Evolutionary conservation across 176 grass and related monocot genomes (phyloP).

Genomic region (Carex cristatella): DNA sequence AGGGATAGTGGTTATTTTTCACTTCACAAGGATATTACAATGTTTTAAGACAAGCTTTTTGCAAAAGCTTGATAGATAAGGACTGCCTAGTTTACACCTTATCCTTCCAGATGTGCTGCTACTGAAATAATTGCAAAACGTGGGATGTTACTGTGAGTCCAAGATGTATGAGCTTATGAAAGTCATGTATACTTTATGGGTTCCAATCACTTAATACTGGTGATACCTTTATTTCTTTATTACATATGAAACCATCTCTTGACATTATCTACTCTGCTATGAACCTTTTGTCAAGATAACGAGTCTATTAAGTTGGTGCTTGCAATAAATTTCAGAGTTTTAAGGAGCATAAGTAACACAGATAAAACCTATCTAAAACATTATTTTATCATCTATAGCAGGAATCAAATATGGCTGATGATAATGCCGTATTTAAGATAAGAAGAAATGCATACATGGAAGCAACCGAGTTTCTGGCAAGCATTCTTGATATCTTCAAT

Average conservation of each 20-base stretch:
- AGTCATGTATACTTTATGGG: neutral
- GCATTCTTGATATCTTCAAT: slow-evolving; percentile 28
- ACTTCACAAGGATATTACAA: neutral
- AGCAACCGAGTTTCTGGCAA: slow-evolving; percentile 33
- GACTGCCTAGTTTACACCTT: neutral
- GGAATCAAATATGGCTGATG: neutral
- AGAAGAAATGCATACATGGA: slow-evolving; percentile 16
- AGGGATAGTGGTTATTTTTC: neutral
- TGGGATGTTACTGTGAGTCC: neutral
- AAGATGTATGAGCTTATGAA: neutral
- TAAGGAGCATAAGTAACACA: neutral
- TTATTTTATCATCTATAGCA: neutral
- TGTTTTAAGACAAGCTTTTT: neutral
- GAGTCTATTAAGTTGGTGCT: neutral
- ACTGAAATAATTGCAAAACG: neutral
- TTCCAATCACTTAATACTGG: neutral
- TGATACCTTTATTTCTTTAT: neutral
- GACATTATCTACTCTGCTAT: neutral
- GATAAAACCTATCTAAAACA: neutral
- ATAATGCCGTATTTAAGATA: neutral
- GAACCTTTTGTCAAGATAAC: neutral
- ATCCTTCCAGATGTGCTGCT: neutral
- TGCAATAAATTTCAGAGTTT: neutral
- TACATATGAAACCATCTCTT: neutral
- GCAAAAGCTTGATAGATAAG: neutral